phyloP scores from a whole-genome alignment of 371 early-diverging fungal species.

The Mortierella sp. region DNA sequence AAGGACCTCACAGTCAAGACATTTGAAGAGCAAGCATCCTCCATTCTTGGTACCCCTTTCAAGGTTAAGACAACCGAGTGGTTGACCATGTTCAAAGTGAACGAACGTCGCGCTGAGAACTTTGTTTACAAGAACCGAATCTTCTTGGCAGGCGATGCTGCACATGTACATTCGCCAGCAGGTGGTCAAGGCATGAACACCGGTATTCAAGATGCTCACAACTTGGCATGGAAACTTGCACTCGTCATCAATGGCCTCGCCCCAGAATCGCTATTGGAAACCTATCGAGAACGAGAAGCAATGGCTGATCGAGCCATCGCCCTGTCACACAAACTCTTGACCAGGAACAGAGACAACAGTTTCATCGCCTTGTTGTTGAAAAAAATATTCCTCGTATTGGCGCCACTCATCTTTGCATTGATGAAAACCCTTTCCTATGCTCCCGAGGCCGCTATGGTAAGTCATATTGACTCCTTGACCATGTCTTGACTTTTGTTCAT shows the following conservation, averaged over 20 bases:
- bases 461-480: neutral
- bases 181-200: slow-evolving; percentile 63
- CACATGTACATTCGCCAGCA: slow-evolving; percentile 57
- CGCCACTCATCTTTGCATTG: slow-evolving; percentile 1
- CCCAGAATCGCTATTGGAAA: slow-evolving; percentile 13
- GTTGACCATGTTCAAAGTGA: slow-evolving; percentile 37
- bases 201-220: slow-evolving; percentile 61
- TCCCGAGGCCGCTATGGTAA: slow-evolving; percentile 27
- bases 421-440: neutral
- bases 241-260: slow-evolving; percentile 32
- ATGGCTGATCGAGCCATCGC: slow-evolving; percentile 26
- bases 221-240: slow-evolving; percentile 61
- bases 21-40: slow-evolving; percentile 27
- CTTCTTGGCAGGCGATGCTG: slow-evolving; percentile 60
- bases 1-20: slow-evolving; percentile 24
- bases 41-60: slow-evolving; percentile 18
- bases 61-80: slow-evolving; percentile 22
- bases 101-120: slow-evolving; percentile 44
- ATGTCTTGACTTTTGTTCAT: neutral
- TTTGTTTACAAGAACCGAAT: slow-evolving; percentile 38
- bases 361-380: neutral
- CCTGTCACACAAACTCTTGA: slow-evolving; percentile 14
- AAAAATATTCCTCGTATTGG: neutral
- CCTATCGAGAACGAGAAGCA: slow-evolving; percentile 30
- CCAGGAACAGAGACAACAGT: neutral